Conservation (phyloP, 371 early-diverging fungal species). For the Rhizomucor pusillus region DNA sequence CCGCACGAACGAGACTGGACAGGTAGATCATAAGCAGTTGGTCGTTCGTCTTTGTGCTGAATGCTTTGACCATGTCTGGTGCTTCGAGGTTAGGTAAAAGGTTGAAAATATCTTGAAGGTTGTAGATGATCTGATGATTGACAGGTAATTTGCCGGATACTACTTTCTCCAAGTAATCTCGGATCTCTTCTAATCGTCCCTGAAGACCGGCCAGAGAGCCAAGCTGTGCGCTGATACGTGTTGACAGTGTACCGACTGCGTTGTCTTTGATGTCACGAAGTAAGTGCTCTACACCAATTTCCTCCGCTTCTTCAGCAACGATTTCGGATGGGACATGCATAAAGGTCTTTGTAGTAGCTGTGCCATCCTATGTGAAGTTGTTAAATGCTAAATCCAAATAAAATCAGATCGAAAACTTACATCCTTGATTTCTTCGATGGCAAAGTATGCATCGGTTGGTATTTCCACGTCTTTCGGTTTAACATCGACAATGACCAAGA, state of each 20-base stretch:
- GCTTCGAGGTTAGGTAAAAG: slow-evolving; percentile 86
- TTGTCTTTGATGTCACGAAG: slow-evolving; percentile 98
- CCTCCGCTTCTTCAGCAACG: slow-evolving; percentile 99
- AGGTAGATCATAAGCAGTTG: slow-evolving; percentile 91
- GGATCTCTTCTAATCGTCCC: slow-evolving; percentile 81
- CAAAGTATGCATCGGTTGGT: slow-evolving; percentile 96
- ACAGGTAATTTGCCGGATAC: slow-evolving; percentile 82
- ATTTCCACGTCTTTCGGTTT: slow-evolving; percentile 90
- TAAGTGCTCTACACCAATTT: slow-evolving; percentile 99
- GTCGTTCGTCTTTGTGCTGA: slow-evolving; percentile 95
- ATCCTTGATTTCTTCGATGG: slow-evolving; percentile 92
- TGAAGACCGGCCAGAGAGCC: slow-evolving; percentile 88
- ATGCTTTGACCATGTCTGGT: slow-evolving; percentile 70
- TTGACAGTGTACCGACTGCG: slow-evolving; percentile 91
- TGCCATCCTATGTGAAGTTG: slow-evolving; percentile 74
- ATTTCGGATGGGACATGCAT: slow-evolving; percentile 94
- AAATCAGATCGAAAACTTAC: slow-evolving; percentile 39
- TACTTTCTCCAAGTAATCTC: slow-evolving; percentile 85
- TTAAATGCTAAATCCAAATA: not conserved
- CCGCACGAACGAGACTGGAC: slow-evolving; percentile 84
- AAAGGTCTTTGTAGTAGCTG: slow-evolving; percentile 93
- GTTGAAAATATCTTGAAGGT: slow-evolving; percentile 96
- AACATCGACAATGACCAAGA: slow-evolving; percentile 93
- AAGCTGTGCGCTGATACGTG: slow-evolving; percentile 84
- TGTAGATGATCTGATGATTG: slow-evolving; percentile 95